Percentiles rank a stretch among this genome's conserved stretches.
Evolutionary conservation across 768 basidiomycete species (phyloP).

Genomic region (Calocybe cyanea): DNA sequence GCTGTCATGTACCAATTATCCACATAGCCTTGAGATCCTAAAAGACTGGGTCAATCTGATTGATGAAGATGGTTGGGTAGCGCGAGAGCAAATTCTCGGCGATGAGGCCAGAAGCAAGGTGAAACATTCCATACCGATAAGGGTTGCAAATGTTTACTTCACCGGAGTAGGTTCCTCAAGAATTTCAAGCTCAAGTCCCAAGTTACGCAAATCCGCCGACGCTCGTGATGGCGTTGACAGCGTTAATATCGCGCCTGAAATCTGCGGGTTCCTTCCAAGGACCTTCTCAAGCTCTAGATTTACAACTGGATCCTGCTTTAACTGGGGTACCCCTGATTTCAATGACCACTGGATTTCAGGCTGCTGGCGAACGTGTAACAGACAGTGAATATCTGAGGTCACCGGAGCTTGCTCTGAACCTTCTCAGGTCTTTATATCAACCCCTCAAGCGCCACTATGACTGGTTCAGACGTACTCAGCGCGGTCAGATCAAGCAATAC

Average conservation of each 20-base stretch:
- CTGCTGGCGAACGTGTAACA: constrained; percentile 15
- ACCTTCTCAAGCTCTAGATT: constrained; percentile 62
- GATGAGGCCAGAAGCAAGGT: constrained; percentile 96
- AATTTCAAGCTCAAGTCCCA: constrained; percentile 93
- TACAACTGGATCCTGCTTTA: constrained; percentile 53
- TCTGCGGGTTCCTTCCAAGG: constrained; percentile 29
- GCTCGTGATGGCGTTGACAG: constrained; percentile 88
- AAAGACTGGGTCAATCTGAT: constrained; percentile 88
- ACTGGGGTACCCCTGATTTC: constrained; percentile 47
- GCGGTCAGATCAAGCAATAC: constrained; percentile 92
- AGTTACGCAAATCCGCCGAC: constrained; percentile 95
- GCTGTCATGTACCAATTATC: neutral
- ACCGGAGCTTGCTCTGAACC: constrained; percentile 59
- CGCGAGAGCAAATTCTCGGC: constrained; percentile 92
- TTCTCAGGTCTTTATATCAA: constrained; percentile 76
- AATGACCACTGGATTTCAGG: constrained; percentile 25
- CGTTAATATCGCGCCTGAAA: constrained; percentile 77
- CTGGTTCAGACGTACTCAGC: constrained; percentile 94
- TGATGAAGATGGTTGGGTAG: constrained; percentile 95
- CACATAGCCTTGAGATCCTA: constrained; percentile 76
- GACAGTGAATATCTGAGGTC: constrained; percentile 49
- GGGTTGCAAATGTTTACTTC: neutral
- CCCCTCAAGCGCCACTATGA: constrained; percentile 89
- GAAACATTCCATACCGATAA: neutral
- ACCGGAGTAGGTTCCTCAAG: constrained; percentile 62